These are phyloP conservation scores for Domatiomyces globalis DNA, from an alignment of 2,329 filamentous ascomycete species.

Conservation along the genomic window DNA sequence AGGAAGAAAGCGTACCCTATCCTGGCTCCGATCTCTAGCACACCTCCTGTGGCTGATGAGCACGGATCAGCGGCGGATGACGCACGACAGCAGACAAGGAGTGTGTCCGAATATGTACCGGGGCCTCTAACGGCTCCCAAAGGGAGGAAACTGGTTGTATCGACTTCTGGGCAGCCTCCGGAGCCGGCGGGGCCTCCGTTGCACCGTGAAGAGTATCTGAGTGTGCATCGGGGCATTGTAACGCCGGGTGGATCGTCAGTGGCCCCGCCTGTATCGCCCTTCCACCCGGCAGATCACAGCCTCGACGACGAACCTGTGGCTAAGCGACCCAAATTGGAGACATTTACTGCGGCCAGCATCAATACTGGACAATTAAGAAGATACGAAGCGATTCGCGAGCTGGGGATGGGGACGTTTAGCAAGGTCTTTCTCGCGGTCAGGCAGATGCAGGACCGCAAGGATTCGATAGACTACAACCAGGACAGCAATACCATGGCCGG, in stretches of 20 bases:
- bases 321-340: slow-evolving; percentile 32
- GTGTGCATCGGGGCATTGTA: slow-evolving; percentile 60
- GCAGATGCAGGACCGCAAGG: slow-evolving; percentile 42
- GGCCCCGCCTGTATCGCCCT: slow-evolving; percentile 64
- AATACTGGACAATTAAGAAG: slow-evolving; percentile 54
- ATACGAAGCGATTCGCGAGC: slow-evolving; percentile 64
- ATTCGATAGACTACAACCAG: slow-evolving; percentile 23
- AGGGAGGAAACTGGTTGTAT: slow-evolving; percentile 57
- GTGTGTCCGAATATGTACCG: slow-evolving; percentile 76
- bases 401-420: slow-evolving; percentile 92
- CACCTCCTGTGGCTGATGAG: slow-evolving; percentile 7
- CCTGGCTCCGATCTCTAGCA: slow-evolving; percentile 17
- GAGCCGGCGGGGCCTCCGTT: slow-evolving; percentile 37
- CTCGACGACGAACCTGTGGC: slow-evolving; percentile 19
- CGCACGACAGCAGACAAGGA: slow-evolving; percentile 50
- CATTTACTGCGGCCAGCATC: slow-evolving; percentile 56
- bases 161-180: slow-evolving; percentile 39
- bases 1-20: slow-evolving; percentile 28
- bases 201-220: slow-evolving; percentile 69
- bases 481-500: slow-evolving; percentile 26
- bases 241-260: slow-evolving; percentile 29
- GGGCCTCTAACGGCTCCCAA: slow-evolving; percentile 54
- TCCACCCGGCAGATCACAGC: slow-evolving; percentile 43
- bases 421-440: slow-evolving; percentile 84
- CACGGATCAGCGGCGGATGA: slow-evolving; percentile 13